Conservation (phyloP, 495 filamentous ascomycete genomes). For the Lophiotrema nucula region DNA sequence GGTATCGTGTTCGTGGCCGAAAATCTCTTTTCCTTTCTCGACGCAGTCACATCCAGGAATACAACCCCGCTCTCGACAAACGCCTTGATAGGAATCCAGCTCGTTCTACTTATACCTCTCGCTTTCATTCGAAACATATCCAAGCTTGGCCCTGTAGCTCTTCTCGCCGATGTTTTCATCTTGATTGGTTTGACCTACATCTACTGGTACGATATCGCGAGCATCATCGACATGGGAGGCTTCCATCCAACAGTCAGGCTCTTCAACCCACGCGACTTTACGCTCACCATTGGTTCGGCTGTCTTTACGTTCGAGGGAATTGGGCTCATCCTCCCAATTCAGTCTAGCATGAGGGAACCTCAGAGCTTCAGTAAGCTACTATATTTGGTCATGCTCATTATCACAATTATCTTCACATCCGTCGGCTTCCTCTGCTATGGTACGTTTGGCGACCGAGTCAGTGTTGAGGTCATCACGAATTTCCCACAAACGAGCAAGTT, state of each 20-base stretch:
- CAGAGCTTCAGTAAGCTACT: slow-evolving; percentile 59
- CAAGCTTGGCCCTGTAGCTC: slow-evolving; percentile 58
- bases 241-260: slow-evolving; percentile 47
- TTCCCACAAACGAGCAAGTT: slow-evolving; percentile 60
- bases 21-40: slow-evolving; percentile 57
- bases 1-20: slow-evolving; percentile 67
- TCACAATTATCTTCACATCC: slow-evolving; percentile 62
- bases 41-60: slow-evolving; percentile 48
- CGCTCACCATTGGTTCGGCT: slow-evolving; percentile 60
- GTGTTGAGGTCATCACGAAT: slow-evolving; percentile 64
- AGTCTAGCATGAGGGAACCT: slow-evolving; percentile 61
- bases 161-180: slow-evolving; percentile 63
- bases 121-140: slow-evolving; percentile 64
- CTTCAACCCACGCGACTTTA: slow-evolving; percentile 62
- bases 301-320: slow-evolving; percentile 72
- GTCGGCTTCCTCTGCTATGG: slow-evolving; percentile 65
- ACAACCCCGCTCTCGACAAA: slow-evolving; percentile 45
- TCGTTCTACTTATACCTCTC: slow-evolving; percentile 57
- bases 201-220: slow-evolving; percentile 59
- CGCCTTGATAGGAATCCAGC: slow-evolving; percentile 55
- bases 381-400: slow-evolving; percentile 58
- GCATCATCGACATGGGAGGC: slow-evolving; percentile 48
- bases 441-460: slow-evolving; percentile 57
- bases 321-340: slow-evolving; percentile 63
- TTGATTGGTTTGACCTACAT: slow-evolving; percentile 63